A percentile compares a stretch with the other conserved stretches of the same genome.
These are phyloP conservation scores for Penicillium sp. DNA, from an alignment of 2,329 filamentous ascomycete species.

Conservation along the genomic window DNA sequence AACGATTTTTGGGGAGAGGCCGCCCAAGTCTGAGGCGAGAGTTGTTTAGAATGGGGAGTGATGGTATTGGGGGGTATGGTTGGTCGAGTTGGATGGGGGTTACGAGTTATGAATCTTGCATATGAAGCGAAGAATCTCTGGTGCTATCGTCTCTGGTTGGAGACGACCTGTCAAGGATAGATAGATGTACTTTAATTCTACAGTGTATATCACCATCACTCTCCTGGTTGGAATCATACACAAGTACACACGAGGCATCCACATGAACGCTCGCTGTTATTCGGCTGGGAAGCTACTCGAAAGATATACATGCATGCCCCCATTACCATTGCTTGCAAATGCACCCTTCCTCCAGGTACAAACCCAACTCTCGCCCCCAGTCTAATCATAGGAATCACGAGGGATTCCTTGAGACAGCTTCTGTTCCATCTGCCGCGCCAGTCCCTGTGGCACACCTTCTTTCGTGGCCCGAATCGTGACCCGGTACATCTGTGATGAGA, in stretches of 20 bases:
- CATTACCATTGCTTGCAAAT: not conserved
- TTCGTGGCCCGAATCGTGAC: constrained; percentile 93
- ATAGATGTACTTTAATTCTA: not conserved
- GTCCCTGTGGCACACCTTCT: constrained; percentile 76
- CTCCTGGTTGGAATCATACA: constrained; percentile 8
- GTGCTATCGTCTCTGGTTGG: not conserved
- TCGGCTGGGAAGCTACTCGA: constrained; percentile 18
- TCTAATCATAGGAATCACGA: constrained; percentile 12
- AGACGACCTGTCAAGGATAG: not conserved
- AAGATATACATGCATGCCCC: constrained; percentile 26
- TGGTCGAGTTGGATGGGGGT: not conserved
- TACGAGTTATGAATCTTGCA: constrained; percentile 22
- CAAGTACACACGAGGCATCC: constrained; percentile 5
- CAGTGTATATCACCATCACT: constrained; percentile 6
- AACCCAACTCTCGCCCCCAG: constrained; percentile 6
- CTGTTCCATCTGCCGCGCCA: constrained; percentile 87
- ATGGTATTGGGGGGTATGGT: too few relatives aligned
- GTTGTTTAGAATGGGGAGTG: constrained; percentile 45
- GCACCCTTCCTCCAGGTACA: constrained; percentile 4
- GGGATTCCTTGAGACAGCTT: constrained; percentile 62
- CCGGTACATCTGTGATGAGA: constrained; percentile 75
- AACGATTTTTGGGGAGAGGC: constrained; percentile 86
- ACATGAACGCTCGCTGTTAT: constrained; percentile 19
- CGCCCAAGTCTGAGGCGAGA: constrained; percentile 76
- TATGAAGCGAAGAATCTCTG: constrained; percentile 1